Evolutionary conservation across 441 rosid species (phyloP), one percentile per base, ranked within the genome.

Genomic region (Arabidopsis hybrid): DNA sequence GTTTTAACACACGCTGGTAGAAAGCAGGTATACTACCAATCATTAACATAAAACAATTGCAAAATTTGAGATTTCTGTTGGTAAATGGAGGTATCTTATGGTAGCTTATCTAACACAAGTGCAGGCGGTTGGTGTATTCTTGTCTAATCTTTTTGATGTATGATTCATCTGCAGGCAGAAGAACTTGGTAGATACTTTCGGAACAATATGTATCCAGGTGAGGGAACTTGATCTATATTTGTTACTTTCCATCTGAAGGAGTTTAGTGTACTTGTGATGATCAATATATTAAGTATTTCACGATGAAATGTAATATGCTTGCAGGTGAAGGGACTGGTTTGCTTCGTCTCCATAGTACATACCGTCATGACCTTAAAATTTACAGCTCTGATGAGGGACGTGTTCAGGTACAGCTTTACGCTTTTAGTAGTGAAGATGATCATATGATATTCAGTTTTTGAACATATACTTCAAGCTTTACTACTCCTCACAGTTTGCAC

Each of bases 301-400:
- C 31, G 21, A 31, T 64, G 18, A 49, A 75, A 70, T 65, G 71
- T 39, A 42, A 64, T 50, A 18, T 58, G 49, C 36, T 80, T 81
- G 72, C 87, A 96, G 99, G 99, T 45, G 99, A 96, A 90, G 99
- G 99, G 53, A 94, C 99, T 13, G 99, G 99, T 43, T 79, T 96
- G 82, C 97, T 96, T 74, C 98, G 99, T 78, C 97, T 96, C 68
- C 99, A 96, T 78, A 96, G 99, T 79, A 96, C 99, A 34, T 96
- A 96, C 67, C 98, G 98, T 56, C 99, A 96, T 80, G 99, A 96
- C 82, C 97, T 96, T 66, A 96, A 96, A 85, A 96, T 94, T 79
- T 96, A 96, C 87, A 96, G 99, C 83, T 96, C 99, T 38, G 99
- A 96, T 49, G 99, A 94, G 83, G 99, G 99, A 38, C 95, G 99